phyloP scores from a whole-genome alignment of 495 filamentous ascomycete species.

The Neurospora sp. region DNA sequence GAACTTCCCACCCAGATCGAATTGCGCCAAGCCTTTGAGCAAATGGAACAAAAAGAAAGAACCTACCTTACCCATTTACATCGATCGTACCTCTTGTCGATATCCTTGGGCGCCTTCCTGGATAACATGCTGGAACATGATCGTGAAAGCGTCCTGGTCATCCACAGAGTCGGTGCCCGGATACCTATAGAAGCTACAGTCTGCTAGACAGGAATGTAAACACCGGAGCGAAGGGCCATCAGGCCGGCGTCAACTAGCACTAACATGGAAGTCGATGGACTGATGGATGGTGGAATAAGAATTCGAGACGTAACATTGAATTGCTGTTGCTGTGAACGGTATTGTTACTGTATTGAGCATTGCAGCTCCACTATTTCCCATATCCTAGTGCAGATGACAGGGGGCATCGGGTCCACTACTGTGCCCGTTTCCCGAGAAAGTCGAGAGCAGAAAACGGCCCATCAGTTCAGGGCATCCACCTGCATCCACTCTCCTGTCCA shows the following conservation, averaged over 20 bases:
- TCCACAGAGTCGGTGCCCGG: background rate
- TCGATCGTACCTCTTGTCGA: background rate
- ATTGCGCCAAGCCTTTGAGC: background rate
- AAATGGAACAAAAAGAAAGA: background rate
- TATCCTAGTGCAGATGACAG: background rate
- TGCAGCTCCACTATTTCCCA: background rate
- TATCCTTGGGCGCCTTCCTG: background rate
- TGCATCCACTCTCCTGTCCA: background rate
- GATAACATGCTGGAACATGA: background rate
- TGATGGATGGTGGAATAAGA: background rate
- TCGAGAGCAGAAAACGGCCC: background rate
- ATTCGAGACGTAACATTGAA: background rate
- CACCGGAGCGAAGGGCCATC: background rate
- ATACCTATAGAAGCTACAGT: background rate
- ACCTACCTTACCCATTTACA: background rate
- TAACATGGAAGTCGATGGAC: background rate
- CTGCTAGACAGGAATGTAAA: background rate
- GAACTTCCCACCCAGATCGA: background rate
- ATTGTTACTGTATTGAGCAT: conserved; percentile 1
- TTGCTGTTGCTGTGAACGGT: background rate
- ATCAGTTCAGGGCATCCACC: background rate
- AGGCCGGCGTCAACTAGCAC: background rate
- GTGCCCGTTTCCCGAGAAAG: background rate
- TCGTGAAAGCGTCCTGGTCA: background rate
- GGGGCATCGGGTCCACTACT: background rate